Percentiles rank a stretch among this genome's conserved stretches.
Conservation (phyloP, 176 grass and related monocot genomes). For the Carex littledalei region DNA sequence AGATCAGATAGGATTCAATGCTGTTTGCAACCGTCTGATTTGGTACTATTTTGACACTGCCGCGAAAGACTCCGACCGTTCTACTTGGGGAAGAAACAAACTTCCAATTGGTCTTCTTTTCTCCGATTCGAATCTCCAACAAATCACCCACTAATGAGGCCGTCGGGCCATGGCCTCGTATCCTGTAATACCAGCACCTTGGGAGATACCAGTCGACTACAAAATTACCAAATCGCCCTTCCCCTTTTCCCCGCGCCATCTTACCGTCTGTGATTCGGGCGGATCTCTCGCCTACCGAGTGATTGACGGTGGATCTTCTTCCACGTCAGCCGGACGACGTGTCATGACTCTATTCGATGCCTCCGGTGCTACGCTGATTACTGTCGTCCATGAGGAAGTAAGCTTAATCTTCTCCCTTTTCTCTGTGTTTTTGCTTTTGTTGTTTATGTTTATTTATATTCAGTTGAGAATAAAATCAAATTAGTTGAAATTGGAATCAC, state of each 20-base stretch:
- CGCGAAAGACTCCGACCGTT: too few species aligned
- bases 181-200: conserved; percentile 4
- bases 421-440: background rate
- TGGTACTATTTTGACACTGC: too few species aligned
- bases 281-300: conserved; percentile 12
- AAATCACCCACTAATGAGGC: background rate
- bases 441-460: background rate
- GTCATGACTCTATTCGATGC: conserved; percentile 13
- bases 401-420: background rate
- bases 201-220: conserved; percentile 28
- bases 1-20: too few species aligned
- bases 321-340: background rate
- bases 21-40: too few species aligned
- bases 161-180: background rate
- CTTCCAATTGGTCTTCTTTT: too few species aligned
- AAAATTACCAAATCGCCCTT: conserved; percentile 27
- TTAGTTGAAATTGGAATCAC: background rate
- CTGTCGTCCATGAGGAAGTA: background rate
- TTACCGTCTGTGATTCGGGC: conserved; percentile 5
- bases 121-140: background rate
- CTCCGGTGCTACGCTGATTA: conserved; percentile 1
- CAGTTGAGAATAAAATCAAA: background rate
- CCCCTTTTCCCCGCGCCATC: conserved; percentile 18
- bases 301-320: conserved; percentile 1
- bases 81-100: background rate